Evolutionary conservation across 2,329 filamentous ascomycete species (phyloP).

Genomic region (Arthroderma sp.): DNA sequence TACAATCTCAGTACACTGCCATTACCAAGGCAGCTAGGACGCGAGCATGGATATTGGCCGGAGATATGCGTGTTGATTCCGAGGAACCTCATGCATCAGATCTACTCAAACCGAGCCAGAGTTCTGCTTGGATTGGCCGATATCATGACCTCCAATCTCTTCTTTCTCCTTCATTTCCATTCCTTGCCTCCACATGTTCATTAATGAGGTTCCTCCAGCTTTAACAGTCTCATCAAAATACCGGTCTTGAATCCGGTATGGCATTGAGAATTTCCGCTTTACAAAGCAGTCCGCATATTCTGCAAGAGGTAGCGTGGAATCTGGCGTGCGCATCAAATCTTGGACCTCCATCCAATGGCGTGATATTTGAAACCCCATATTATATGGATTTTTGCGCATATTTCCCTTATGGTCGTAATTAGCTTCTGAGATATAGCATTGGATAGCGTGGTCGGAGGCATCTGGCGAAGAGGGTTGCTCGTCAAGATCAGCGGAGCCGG

Average conservation of each 20-base stretch:
- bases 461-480: background rate
- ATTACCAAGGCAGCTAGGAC: no score
- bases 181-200: conserved; percentile 9
- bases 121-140: background rate
- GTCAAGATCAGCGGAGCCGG: background rate
- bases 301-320: conserved; percentile 18
- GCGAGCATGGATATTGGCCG: no score
- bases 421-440: conserved; percentile 21
- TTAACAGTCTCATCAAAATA: conserved; percentile 15
- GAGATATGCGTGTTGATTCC: no score
- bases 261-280: conserved; percentile 18
- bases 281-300: conserved; percentile 25
- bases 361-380: conserved; percentile 19
- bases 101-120: background rate
- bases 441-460: conserved; percentile 11
- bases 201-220: conserved; percentile 17
- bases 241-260: conserved; percentile 16
- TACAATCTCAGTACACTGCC: background rate
- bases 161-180: background rate
- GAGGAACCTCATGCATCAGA: background rate
- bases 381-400: conserved; percentile 25
- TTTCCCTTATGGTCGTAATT: conserved; percentile 22
- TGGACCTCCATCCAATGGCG: conserved; percentile 18
- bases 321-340: conserved; percentile 19
- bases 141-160: background rate